These are phyloP conservation scores for Meyerozyma sp. DNA, from an alignment of 1,139 yeast species.

Conservation along the genomic window DNA sequence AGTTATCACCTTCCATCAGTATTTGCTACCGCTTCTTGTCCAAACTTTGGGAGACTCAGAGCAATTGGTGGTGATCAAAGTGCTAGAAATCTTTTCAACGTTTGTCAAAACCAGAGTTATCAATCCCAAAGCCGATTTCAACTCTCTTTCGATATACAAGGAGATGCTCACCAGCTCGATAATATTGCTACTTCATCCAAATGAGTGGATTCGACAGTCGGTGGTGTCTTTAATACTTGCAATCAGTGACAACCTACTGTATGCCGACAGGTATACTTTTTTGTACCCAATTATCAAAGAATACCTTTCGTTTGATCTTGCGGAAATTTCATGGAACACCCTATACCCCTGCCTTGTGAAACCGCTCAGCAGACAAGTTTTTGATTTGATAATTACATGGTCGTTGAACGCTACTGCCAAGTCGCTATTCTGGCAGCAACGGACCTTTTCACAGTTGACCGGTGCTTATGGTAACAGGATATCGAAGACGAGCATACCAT, in stretches of 20 bases:
- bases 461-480: slow-evolving; percentile 5
- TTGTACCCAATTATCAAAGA: slow-evolving; percentile 78
- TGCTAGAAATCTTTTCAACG: slow-evolving; percentile 55
- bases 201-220: slow-evolving; percentile 77
- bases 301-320: slow-evolving; percentile 70
- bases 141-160: slow-evolving; percentile 35
- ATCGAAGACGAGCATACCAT: slow-evolving; percentile 14
- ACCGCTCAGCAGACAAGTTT: slow-evolving; percentile 65
- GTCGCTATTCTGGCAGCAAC: slow-evolving; percentile 74
- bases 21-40: slow-evolving; percentile 73
- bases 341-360: slow-evolving; percentile 59
- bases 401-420: slow-evolving; percentile 54
- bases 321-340: slow-evolving; percentile 59
- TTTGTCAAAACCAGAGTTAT: slow-evolving; percentile 30
- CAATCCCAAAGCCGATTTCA: slow-evolving; percentile 35
- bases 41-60: slow-evolving; percentile 83
- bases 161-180: slow-evolving; percentile 29
- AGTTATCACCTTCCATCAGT: slow-evolving; percentile 76
- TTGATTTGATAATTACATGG: slow-evolving; percentile 68
- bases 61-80: slow-evolving; percentile 76
- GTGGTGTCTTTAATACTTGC: slow-evolving; percentile 58
- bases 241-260: slow-evolving; percentile 55
- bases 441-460: slow-evolving; percentile 23
- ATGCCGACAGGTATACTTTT: slow-evolving; percentile 80
- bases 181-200: slow-evolving; percentile 66